A percentile compares a stretch with the other conserved stretches of the same genome.
phyloP scores from a whole-genome alignment of 73 alveolate species.

The Tetrahymena borealis region DNA sequence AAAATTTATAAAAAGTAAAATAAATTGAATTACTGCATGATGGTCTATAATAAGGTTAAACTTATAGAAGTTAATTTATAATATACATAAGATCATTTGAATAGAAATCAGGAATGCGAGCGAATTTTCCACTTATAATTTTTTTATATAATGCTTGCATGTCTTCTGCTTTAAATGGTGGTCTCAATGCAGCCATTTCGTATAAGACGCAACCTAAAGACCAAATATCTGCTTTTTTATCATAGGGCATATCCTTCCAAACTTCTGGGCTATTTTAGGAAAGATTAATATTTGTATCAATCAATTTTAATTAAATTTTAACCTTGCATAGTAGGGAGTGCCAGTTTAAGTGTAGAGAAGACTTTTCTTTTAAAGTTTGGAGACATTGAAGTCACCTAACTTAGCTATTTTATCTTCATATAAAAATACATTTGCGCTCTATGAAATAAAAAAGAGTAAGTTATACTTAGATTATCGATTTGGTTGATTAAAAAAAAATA shows the following conservation, averaged over 20 bases:
- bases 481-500: neutral
- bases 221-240: slow-evolving; percentile 56
- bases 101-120: neutral
- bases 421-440: slow-evolving; percentile 81
- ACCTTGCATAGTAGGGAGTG: slow-evolving; percentile 92
- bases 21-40: neutral
- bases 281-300: neutral
- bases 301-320: neutral
- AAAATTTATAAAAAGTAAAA: neutral
- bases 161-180: slow-evolving; percentile 63
- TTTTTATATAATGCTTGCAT: slow-evolving; percentile 57
- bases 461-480: neutral
- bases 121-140: slow-evolving; percentile 28
- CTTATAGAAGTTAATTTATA: neutral
- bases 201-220: slow-evolving; percentile 63
- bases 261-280: slow-evolving; percentile 50
- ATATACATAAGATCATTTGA: neutral
- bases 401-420: slow-evolving; percentile 74
- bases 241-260: slow-evolving; percentile 62
- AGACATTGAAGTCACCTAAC: slow-evolving; percentile 89
- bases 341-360: slow-evolving; percentile 90
- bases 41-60: neutral
- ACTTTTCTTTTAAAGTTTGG: slow-evolving; percentile 74
- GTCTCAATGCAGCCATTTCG: slow-evolving; percentile 59
- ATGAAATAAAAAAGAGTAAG: slow-evolving; percentile 11